Conservation (phyloP, 2,329 filamentous ascomycete genomes). For the Fusarium sulawesiense region DNA sequence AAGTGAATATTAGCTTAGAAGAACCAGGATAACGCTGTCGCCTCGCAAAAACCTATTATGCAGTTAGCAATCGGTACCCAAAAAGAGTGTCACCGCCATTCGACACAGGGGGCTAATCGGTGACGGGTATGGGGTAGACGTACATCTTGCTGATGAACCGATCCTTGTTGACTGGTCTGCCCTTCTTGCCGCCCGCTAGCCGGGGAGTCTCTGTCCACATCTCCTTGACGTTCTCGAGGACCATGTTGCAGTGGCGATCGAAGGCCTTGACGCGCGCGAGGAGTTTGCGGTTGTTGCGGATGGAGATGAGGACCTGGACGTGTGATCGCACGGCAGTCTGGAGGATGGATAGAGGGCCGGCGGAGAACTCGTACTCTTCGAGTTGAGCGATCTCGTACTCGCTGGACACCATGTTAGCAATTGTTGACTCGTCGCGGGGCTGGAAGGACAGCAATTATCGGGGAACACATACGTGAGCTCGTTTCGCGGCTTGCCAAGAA, state of each 20-base stretch:
- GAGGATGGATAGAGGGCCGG: conserved; percentile 81
- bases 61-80: conserved; percentile 33
- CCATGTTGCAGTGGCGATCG: conserved; percentile 99
- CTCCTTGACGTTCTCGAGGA: conserved; percentile 91
- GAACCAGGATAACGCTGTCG: conserved; percentile 87
- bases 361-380: conserved; percentile 67
- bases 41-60: conserved; percentile 81
- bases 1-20: conserved; percentile 71
- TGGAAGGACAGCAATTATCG: conserved; percentile 20
- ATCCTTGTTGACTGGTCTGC: conserved; percentile 94
- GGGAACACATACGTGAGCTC: conserved; percentile 82
- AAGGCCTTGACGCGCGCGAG: conserved; percentile 98
- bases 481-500: conserved; percentile 86
- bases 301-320: conserved; percentile 95
- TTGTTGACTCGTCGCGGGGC: conserved; percentile 33
- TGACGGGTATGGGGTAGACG: conserved; percentile 49
- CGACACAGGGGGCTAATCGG: background rate
- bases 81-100: conserved; percentile 22
- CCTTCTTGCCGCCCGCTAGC: conserved; percentile 86
- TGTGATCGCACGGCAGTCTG: conserved; percentile 96
- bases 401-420: conserved; percentile 57
- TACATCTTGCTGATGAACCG: conserved; percentile 98
- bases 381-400: conserved; percentile 90
- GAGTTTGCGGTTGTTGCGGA: conserved; percentile 98
- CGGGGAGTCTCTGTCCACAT: conserved; percentile 98